Evolutionary conservation across 78 protist species (phyloP).

Genomic region (Guillardia theta): DNA sequence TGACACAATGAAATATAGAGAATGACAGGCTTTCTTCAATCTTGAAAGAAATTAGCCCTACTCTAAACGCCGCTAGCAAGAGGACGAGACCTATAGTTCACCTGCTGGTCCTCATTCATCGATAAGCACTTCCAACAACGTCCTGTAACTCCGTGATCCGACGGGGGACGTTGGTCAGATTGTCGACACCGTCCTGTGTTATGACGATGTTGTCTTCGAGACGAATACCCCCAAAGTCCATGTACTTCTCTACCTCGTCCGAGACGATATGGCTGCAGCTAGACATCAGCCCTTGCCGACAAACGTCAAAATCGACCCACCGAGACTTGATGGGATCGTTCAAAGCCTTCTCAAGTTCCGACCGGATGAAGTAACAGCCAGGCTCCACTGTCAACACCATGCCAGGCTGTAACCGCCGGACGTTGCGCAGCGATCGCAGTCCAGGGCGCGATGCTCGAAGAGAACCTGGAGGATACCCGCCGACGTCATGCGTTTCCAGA

Average conservation of each 20-base stretch:
- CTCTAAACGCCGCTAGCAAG: too few relatives aligned
- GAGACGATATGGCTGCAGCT: too few relatives aligned
- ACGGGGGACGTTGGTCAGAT: not conserved
- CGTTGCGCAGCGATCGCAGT: constrained; percentile 40
- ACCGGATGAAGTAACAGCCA: constrained; percentile 85
- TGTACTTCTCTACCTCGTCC: too few relatives aligned
- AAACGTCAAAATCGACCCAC: too few relatives aligned
- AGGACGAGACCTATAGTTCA: too few relatives aligned
- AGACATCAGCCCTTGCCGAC: too few relatives aligned
- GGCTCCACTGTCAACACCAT: constrained; percentile 93
- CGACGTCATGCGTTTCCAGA: constrained; percentile 85
- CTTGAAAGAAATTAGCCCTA: too few relatives aligned
- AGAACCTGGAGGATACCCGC: constrained; percentile 64
- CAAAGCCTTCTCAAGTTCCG: not conserved
- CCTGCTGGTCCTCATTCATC: too few relatives aligned
- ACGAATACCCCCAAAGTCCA: constrained; percentile 86
- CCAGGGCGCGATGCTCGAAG: not conserved
- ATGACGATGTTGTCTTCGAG: constrained; percentile 89
- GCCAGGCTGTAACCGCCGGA: constrained; percentile 68
- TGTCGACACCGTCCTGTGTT: constrained; percentile 53
- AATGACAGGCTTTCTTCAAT: too few relatives aligned
- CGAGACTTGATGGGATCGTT: not conserved
- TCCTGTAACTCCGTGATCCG: not conserved
- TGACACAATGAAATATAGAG: too few relatives aligned
- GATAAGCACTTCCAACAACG: not conserved